Percentiles rank a stretch among this genome's conserved stretches.
Conservation (phyloP, 2,329 filamentous ascomycete genomes). For the Pestalotiopsis sp. region DNA sequence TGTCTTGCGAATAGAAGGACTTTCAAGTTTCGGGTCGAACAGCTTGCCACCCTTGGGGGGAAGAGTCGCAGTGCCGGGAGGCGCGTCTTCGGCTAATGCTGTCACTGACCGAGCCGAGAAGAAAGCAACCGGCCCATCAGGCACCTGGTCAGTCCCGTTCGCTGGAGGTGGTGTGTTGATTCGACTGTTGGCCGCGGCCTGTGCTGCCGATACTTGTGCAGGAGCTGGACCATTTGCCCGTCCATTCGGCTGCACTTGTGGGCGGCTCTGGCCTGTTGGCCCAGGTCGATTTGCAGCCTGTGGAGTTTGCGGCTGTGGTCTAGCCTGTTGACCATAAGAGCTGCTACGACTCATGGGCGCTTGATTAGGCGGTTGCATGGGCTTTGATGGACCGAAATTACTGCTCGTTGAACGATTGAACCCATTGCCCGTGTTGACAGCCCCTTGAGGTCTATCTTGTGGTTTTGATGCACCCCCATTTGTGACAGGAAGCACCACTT, state of each 20-base stretch:
- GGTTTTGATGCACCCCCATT: constrained; percentile 23
- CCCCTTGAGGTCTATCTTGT: constrained; percentile 30
- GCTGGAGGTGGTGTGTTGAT: constrained; percentile 33
- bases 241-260: constrained; percentile 19
- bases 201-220: constrained; percentile 16
- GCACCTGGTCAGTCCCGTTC: constrained; percentile 17
- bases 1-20: constrained; percentile 86
- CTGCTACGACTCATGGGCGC: constrained; percentile 30
- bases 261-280: constrained; percentile 24
- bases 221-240: constrained; percentile 20
- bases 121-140: constrained; percentile 59
- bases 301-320: constrained; percentile 26
- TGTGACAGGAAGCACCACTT: constrained; percentile 62
- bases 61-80: constrained; percentile 43
- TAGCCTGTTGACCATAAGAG: constrained; percentile 33
- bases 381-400: constrained; percentile 18
- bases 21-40: constrained; percentile 77
- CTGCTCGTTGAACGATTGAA: constrained; percentile 30
- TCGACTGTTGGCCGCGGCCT: constrained; percentile 27
- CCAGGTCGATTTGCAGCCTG: constrained; percentile 38
- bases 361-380: constrained; percentile 42
- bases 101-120: constrained; percentile 71
- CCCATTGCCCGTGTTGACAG: constrained; percentile 24
- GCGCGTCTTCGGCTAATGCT: constrained; percentile 52
- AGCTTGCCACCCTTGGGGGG: constrained; percentile 50